Evolutionary conservation across 805 yeast species (phyloP), one percentile per base, ranked within the genome.

Genomic region (Candida alai): DNA sequence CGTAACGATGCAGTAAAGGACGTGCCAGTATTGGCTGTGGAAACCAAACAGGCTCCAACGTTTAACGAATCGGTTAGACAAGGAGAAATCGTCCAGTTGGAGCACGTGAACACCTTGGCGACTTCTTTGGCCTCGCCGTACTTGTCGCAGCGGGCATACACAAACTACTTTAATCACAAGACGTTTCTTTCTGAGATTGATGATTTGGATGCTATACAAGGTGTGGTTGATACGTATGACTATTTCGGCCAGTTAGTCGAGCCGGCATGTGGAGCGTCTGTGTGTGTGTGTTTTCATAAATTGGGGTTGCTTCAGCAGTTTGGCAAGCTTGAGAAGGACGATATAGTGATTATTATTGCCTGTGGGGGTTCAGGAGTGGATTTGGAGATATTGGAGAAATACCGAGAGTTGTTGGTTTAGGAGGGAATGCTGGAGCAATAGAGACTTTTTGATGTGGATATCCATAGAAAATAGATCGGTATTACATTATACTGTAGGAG

Each of bases 201-300:
- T 19, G 65, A 59, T 31, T 14, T 34, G 8, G 62, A 56, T 19
- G 53, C 62, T 2, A 46, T 44, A 10, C 35, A 30, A 17, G 61
- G 52, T 1, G 29, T 45, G 6, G 19, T 58, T 6, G 48, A 45
- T 19, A 49, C 42, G 31, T 51, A 49, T 31, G 62, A 58, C 34
- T 31, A 18, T 1, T 47, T 49, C 23, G 48, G 44, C 2, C 38
- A 30, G n/a, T 16, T 48, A 4, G 54, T 55, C 6, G 64, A 59
- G 36, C 62, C 62, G 2, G 62, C 65, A 6, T 59, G 64, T 49
- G 63, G 63, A 4, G 64, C 60, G 9, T 37, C 62, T 1, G 17
- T 51, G 1, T 38, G 47, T 2, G 34, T 44, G 9, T 48, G 51
- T 1, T 36, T 37, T 18, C 35, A 44, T 5, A 39, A 39, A 9